Percentiles rank a stretch among this genome's conserved stretches.
These are phyloP conservation scores for Rauvolfia tetraphylla DNA, from an alignment of 257 asterid species.

Conservation along the genomic window DNA sequence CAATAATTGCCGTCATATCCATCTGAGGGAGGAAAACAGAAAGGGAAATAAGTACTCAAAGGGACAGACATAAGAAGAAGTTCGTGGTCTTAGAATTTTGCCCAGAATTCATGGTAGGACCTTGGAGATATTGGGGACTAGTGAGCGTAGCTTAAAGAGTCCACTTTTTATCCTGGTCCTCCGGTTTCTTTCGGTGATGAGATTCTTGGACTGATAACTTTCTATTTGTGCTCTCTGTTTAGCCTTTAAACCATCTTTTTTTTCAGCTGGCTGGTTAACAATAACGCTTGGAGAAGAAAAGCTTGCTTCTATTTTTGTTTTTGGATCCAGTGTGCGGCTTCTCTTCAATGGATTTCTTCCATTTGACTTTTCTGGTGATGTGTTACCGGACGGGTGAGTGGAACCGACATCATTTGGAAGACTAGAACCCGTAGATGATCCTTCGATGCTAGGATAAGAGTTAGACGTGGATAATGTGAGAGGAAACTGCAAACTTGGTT, in stretches of 20 bases:
- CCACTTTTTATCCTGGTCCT: conserved; percentile 73
- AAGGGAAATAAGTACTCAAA: not conserved
- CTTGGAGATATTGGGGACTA: conserved; percentile 86
- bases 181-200: conserved; percentile 70
- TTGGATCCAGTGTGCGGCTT: conserved; percentile 19
- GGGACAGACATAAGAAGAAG: not conserved
- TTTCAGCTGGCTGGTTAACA: not conserved
- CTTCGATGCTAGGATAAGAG: conserved; percentile 48
- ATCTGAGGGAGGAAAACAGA: conserved; percentile 35
- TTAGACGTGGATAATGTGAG: conserved; percentile 30
- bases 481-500: conserved; percentile 5
- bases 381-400: conserved; percentile 17
- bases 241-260: conserved; percentile 10
- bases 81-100: not conserved
- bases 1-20: conserved; percentile 59
- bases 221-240: conserved; percentile 38
- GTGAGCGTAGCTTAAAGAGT: conserved; percentile 60
- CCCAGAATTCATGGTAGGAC: conserved; percentile 25
- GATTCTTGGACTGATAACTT: conserved; percentile 71
- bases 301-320: conserved; percentile 22
- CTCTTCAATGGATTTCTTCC: conserved; percentile 24
- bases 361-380: conserved; percentile 31
- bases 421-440: conserved; percentile 56
- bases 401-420: conserved; percentile 39
- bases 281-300: conserved; percentile 9